Conservation (phyloP, 345 rosid genomes). For the Carallia brachiata region DNA sequence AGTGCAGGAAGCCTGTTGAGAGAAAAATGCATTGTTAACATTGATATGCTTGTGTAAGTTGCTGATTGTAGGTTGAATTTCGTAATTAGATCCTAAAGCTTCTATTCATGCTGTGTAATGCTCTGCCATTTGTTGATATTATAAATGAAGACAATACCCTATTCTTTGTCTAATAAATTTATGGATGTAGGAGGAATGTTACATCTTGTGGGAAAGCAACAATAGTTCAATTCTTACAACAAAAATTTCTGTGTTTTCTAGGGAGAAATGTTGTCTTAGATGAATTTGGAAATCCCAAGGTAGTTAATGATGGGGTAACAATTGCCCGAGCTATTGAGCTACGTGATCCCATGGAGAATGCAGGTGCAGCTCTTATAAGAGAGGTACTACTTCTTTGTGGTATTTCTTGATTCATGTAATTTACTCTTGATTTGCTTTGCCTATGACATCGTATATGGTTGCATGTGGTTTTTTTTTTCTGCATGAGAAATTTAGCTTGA, state of each 20-base stretch:
- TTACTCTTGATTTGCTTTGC: background rate
- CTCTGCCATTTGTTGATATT: too few relatives aligned
- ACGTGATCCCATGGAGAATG: conserved; percentile 94
- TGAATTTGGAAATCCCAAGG: conserved; percentile 94
- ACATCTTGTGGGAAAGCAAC: too few relatives aligned
- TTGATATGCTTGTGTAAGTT: too few relatives aligned
- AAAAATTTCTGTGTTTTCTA: conserved; percentile 17
- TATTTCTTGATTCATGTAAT: background rate
- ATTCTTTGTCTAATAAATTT: too few relatives aligned
- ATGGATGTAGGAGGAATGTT: background rate
- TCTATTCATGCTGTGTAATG: too few relatives aligned
- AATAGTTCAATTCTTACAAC: background rate
- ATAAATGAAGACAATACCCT: too few relatives aligned
- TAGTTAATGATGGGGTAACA: conserved; percentile 97
- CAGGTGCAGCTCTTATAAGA: conserved; percentile 96
- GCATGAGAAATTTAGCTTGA: background rate
- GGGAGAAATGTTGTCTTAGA: conserved; percentile 97
- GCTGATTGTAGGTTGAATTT: too few relatives aligned
- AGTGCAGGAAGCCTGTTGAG: too few relatives aligned
- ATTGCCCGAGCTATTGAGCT: conserved; percentile 95
- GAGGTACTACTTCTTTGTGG: conserved; percentile 50
- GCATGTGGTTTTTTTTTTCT: background rate
- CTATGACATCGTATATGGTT: background rate
- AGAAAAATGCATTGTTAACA: too few relatives aligned
- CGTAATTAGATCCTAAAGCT: too few relatives aligned